Conservation (phyloP, 768 basidiomycete species). For the Phlebiopsis gigantea region DNA sequence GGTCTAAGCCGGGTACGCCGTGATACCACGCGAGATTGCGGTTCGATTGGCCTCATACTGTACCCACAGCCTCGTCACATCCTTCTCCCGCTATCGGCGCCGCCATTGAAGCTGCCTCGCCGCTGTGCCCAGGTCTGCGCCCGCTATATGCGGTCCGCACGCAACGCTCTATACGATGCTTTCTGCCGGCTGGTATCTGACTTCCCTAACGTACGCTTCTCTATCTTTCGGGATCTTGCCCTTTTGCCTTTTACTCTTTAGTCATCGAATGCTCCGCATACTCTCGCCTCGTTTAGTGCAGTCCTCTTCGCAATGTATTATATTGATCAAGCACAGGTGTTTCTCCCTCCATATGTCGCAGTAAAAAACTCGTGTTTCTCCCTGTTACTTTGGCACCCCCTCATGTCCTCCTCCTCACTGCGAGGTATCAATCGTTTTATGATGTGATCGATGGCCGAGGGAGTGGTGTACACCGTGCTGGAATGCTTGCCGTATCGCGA, state of each 20-base stretch:
- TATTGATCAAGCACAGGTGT: conserved; percentile 4
- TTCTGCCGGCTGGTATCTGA: conserved; percentile 3
- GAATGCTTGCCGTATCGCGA: no score
- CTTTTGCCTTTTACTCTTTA: neutral
- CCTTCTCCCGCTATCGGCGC: neutral
- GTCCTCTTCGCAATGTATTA: conserved; percentile 2
- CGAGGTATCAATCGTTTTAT: no score
- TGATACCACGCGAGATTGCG: conserved; percentile 32
- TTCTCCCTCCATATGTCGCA: neutral
- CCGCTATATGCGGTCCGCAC: no score
- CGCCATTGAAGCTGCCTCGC: no score
- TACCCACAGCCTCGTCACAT: neutral
- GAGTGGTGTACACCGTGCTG: no score
- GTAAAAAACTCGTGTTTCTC: neutral
- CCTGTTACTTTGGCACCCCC: no score
- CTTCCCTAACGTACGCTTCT: conserved; percentile 1
- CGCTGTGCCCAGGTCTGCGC: neutral
- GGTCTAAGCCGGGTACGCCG: conserved; percentile 43
- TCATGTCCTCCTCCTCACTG: no score
- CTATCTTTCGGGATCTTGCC: neutral
- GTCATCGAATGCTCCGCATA: neutral
- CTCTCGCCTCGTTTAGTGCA: neutral
- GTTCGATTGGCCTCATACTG: conserved; percentile 33
- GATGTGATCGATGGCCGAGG: no score
- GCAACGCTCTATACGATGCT: no score